Base-by-base conservation (phyloP, 177 flowering plant genomes). In the Vitis hybrid region DNA sequence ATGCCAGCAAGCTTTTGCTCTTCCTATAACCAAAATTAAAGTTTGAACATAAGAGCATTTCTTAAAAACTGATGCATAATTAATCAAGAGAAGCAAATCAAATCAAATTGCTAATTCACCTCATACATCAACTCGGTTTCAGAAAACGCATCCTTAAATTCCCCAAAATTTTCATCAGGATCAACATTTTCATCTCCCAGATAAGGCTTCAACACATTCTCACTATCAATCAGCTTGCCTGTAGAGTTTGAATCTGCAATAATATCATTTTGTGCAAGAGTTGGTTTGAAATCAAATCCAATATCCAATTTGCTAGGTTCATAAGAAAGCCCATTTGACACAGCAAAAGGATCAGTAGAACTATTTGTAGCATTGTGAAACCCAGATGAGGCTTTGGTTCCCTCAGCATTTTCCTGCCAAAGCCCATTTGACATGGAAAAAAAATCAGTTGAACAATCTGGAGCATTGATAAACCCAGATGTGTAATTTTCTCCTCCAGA, bases 71-170 rank as follows among this genome's bases (percentile, higher is more conserved):
- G 53, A 51, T 48, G 39, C 33, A 11, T 12, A 50, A 19, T 7
- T 19, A 51, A 26, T 21, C 13, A 48, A 69, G 14, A 56, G 39
- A 10, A 58, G 2, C 8, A 31, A 53, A 10, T 1, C n/a, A 53
- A 57, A 16, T 16, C 15, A 16, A 22, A 67, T 22, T 22, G 67
- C 68, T 45, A 58, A 12, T 68, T 68, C 65, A 78, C 82, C 82
- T 73, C 60, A 39, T 59, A 66, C 51, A 60, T 67, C 31, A 67
- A 56, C 68, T 51, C 77, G 71, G 66, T 74, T 60, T 79, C 82
- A 57, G 77, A 70, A 19, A 63, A 74, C 8, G 81, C 74, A 64
- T 75, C 81, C 80, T 75, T 71, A 63, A 82, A 85, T 10, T 77
- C 83, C 77, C 79, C 77, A 4, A 72, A 70, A 69, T 68, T 74